Conservation (phyloP, 148 eudicot species). For the Spergularia bocconei region DNA sequence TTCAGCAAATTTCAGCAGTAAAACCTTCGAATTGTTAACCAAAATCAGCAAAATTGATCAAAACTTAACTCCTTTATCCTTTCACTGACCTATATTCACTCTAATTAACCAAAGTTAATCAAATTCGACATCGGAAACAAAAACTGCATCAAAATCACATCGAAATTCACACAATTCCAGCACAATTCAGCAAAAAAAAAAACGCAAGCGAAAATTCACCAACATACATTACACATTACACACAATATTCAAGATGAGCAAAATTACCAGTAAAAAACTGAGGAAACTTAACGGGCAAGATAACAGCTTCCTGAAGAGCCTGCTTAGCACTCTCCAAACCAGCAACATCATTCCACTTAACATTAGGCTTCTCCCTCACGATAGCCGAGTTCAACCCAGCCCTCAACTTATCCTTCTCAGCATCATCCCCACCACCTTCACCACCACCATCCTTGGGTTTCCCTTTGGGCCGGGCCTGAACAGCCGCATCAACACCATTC, state of each 20-base stretch:
- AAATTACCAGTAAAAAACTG: conserved; percentile 76
- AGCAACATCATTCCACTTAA: conserved; percentile 96
- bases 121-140: too few relatives aligned
- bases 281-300: conserved; percentile 93
- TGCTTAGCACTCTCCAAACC: conserved; percentile 97
- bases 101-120: too few relatives aligned
- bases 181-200: background rate
- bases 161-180: background rate
- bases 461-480: conserved; percentile 69
- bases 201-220: conserved; percentile 3
- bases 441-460: conserved; percentile 75
- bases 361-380: conserved; percentile 89
- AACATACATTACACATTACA: conserved; percentile 1
- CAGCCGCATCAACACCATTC: conserved; percentile 79
- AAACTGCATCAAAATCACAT: too few relatives aligned
- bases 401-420: conserved; percentile 73
- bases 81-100: too few relatives aligned
- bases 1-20: too few relatives aligned
- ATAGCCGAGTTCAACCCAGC: conserved; percentile 91
- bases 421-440: conserved; percentile 69
- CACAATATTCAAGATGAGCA: background rate
- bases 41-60: too few relatives aligned
- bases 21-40: too few relatives aligned
- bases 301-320: conserved; percentile 96
- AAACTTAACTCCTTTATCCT: too few relatives aligned